phyloP scores from a whole-genome alignment of 306 rosid genomes.

The Vicia villosa region DNA sequence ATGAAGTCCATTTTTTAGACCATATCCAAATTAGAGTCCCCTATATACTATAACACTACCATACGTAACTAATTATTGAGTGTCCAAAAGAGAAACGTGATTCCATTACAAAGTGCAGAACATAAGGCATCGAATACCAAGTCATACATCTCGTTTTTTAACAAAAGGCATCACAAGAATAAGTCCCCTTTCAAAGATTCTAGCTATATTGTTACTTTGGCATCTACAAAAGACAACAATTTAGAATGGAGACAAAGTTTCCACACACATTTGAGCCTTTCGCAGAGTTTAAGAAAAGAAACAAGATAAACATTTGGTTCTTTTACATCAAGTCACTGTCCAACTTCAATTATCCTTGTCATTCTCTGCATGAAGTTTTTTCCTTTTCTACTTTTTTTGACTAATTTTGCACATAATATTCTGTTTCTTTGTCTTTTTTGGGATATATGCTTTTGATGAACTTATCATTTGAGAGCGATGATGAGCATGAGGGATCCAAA shows the following conservation, averaged over 20 bases:
- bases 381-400: background rate
- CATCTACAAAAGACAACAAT: conserved; percentile 79
- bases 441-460: conserved; percentile 50
- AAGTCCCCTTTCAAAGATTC: conserved; percentile 25
- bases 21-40: too few relatives aligned
- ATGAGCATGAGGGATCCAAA: conserved; percentile 84
- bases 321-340: conserved; percentile 58
- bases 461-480: conserved; percentile 75
- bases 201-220: conserved; percentile 40
- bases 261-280: conserved; percentile 69
- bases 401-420: conserved; percentile 25
- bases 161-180: conserved; percentile 4
- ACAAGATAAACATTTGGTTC: conserved; percentile 44
- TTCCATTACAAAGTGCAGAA: conserved; percentile 18
- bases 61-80: background rate
- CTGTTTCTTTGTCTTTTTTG: conserved; percentile 38
- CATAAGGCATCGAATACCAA: conserved; percentile 39
- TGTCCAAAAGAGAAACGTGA: conserved; percentile 1
- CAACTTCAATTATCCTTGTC: conserved; percentile 9
- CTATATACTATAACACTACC: background rate
- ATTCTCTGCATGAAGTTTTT: background rate
- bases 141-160: conserved; percentile 6
- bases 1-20: too few relatives aligned
- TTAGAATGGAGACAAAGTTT: conserved; percentile 78
- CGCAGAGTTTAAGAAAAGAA: conserved; percentile 74